Base-by-base conservation (phyloP, 1,284 basidiomycete genomes). In the Anthracocystis setariae region DNA sequence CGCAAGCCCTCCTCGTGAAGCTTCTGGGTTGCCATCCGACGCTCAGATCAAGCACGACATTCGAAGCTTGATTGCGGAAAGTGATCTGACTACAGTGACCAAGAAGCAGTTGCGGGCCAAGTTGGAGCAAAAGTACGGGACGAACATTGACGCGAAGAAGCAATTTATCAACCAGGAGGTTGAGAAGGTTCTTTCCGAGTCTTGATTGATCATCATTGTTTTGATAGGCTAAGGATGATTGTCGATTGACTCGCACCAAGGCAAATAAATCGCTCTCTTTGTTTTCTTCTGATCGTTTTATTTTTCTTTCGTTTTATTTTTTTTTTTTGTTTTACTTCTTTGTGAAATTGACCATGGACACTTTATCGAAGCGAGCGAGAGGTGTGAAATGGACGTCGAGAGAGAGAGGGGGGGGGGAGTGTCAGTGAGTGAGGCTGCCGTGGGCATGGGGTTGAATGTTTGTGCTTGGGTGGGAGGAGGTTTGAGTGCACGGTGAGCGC, bases 121-220 rank as follows among this genome's bases (percentile, higher is more conserved):
- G 60, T 48, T 81, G 20, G 72, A 78, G 46, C 54, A 58, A 8
- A 66, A 66, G 53, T 81, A 81, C 48, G 70, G 61, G 3, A 69
- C 61, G 12, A 49, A 74, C 21, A 74, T 81, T 51, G 73, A 73
- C 9, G 35, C 47, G 10, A 81, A 80, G 55, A 81, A 81, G 52
- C 64, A 73, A 8, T 80, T 78, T 40, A 65, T 81, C 59, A 81
- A 80, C 46, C 52, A 44, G 25, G 71, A 77, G 49, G 80, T 81
- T 24, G 80, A 80, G 33, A 54, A 60, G 2, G 56, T 75, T 33
- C 54, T 78, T 9, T 52, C 64, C 20, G 70, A 73, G 43, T 58
- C 60, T 5, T 73, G 27, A 46, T 42, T 18, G 17, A 21, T 18
- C 27, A 27, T 20, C 23, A 27, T 47, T 24, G 13, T 17, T 44